These are phyloP conservation scores for Fusarium camptoceras DNA, from an alignment of 2,329 filamentous ascomycete genomes.

Conservation along the genomic window DNA sequence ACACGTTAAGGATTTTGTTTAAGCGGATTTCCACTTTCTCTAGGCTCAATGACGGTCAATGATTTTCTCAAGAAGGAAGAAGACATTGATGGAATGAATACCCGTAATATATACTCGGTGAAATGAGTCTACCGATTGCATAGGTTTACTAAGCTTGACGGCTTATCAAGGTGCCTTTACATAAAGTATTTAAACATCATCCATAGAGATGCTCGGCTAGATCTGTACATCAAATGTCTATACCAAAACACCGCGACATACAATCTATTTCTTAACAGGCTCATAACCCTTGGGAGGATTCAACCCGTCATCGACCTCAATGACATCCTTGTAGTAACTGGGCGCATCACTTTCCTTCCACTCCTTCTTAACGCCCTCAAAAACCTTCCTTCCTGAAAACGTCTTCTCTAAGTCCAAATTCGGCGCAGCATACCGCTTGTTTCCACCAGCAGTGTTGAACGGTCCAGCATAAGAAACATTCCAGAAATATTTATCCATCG, in stretches of 20 bases:
- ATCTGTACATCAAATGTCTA: fast-evolving
- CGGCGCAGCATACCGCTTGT: constrained; percentile 54
- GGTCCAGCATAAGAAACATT: constrained; percentile 67
- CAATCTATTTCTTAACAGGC: constrained; percentile 33
- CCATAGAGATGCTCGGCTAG: too few species aligned
- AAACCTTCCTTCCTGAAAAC: constrained; percentile 51
- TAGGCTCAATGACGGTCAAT: too few species aligned
- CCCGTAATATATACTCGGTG: not conserved
- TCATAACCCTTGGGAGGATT: constrained; percentile 57
- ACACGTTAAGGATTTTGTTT: too few species aligned
- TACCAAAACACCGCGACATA: too few species aligned
- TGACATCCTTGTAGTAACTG: constrained; percentile 57
- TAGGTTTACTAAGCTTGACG: too few species aligned
- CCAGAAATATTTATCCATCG: constrained; percentile 59
- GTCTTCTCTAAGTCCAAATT: constrained; percentile 54
- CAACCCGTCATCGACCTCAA: constrained; percentile 57
- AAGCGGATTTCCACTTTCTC: too few species aligned
- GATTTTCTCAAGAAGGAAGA: too few species aligned
- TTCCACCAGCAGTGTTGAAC: constrained; percentile 55
- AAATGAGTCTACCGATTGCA: too few species aligned
- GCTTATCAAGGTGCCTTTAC: too few species aligned
- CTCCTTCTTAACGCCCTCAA: constrained; percentile 52
- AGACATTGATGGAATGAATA: too few species aligned
- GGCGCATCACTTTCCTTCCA: constrained; percentile 55
- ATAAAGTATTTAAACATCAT: too few species aligned